Conservation (phyloP, 2,329 filamentous ascomycete species). For the Diaporthe sp. region DNA sequence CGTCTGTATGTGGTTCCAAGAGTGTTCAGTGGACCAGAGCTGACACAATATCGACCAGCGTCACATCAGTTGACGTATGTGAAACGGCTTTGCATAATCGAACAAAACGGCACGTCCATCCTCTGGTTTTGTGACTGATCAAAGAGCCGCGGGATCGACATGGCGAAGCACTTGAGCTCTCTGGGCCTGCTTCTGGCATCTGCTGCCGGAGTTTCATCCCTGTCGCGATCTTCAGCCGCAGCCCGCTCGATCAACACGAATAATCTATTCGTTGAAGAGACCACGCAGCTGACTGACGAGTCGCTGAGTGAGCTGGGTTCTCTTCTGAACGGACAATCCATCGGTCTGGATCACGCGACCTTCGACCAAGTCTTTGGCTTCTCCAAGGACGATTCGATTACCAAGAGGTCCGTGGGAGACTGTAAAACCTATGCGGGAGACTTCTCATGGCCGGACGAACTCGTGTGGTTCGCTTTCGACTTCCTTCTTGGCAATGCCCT, state of each 20-base stretch:
- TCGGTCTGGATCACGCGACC: background rate
- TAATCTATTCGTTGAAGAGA: conserved; percentile 18
- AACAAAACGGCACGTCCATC: background rate
- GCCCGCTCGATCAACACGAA: conserved; percentile 1
- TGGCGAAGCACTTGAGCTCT: conserved; percentile 9
- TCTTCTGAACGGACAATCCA: background rate
- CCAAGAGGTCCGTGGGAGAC: background rate
- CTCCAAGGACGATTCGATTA: background rate
- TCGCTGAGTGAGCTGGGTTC: conserved; percentile 18
- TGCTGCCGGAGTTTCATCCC: conserved; percentile 15
- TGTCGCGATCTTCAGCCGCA: conserved; percentile 19
- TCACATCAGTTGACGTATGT: conserved; percentile 7
- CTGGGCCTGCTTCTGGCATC: conserved; percentile 25
- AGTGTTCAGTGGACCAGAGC: background rate
- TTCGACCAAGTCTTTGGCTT: conserved; percentile 17
- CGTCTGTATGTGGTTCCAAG: background rate
- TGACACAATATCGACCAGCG: background rate
- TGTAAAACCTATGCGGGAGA: conserved; percentile 58
- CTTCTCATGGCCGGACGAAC: conserved; percentile 62
- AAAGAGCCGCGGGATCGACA: conserved; percentile 11
- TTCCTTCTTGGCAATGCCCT: conserved; percentile 62
- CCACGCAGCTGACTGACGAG: conserved; percentile 13
- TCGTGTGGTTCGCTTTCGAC: conserved; percentile 65
- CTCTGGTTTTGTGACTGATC: background rate
- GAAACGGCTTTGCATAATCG: conserved; percentile 11